Evolutionary conservation across 371 early-diverging fungal species (phyloP), one percentile per base, ranked within the genome.

Genomic region (Mucor ambiguus): DNA sequence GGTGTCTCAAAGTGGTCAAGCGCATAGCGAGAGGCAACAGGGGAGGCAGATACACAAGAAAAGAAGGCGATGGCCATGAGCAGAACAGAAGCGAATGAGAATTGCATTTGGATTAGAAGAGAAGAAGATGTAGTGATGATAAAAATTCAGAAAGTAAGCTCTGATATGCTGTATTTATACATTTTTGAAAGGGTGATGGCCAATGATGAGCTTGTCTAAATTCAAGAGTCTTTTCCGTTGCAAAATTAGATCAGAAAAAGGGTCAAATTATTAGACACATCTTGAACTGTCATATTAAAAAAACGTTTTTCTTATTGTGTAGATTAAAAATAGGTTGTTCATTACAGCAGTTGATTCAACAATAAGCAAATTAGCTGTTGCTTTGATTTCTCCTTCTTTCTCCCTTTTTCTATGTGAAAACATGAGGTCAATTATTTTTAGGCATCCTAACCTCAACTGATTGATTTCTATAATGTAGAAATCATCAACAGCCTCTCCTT

Each of bases 71-170:
- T 16, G 37, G 22, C 62, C 38, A 70, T 35, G 28, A 41, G 4
- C 18, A 70, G 26, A 18, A 61, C 28, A 38, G 61, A 48, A 38
- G 58, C 52, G 16, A 70, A 10, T n/a, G 61, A 65, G 32, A 65
- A 58, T 58, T 61, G 65, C 70, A 70, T 70, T 41, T 18, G 6
- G 18, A 56, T 3, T 10, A 55, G 11, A 24, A 29, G n/a, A 12
- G 7, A 46, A 48, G n/a, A 24, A 20, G 30, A 16, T 44, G 18
- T 46, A 2, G 10, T 24, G 26, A 46, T 59, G 24, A 43, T 58
- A 26, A 35, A 60, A 30, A 37, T 12, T 18, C 30, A 44, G 30
- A 28, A 43, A 30, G 5, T 2, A 2, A 4, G 24, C 41, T 41
- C 18, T 18, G 6, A 41, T 4, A 16, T 41, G 41, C 18, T 41